phyloP scores from a whole-genome alignment of 306 rosid genomes.

The Nissolia schottii region DNA sequence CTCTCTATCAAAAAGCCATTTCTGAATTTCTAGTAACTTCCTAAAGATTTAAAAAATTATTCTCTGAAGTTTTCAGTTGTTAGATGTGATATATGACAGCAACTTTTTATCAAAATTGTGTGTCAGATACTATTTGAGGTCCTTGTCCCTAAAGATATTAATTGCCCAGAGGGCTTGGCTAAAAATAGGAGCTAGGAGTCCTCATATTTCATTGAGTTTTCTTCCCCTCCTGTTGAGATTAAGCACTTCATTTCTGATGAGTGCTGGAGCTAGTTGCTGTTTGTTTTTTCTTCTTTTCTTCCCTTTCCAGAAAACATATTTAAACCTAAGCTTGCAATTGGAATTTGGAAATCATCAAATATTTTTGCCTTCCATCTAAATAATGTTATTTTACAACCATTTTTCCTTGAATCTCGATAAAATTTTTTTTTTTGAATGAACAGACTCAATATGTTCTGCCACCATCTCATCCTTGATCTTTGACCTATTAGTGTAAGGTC shows the following conservation, averaged over 20 bases:
- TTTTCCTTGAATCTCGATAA: not conserved
- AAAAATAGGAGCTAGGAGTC: no score
- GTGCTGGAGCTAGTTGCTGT: no score
- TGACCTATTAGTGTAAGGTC: not conserved
- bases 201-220: no score
- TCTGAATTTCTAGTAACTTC: not conserved
- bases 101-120: not conserved
- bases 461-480: not conserved
- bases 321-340: not conserved
- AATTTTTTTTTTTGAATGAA: no score
- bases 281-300: no score
- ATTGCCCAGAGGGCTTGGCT: no score
- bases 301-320: no score
- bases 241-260: no score
- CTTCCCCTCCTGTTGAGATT: no score
- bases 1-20: not conserved
- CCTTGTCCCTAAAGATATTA: no score
- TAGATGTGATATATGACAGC: not conserved
- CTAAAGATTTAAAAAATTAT: not conserved
- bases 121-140: not conserved
- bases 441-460: no score
- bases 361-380: not conserved
- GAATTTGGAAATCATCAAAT: not conserved
- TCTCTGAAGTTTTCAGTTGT: not conserved
- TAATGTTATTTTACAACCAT: not conserved